Evolutionary conservation across 495 filamentous ascomycete genomes (phyloP).

Genomic region (Entonaema liquescens): DNA sequence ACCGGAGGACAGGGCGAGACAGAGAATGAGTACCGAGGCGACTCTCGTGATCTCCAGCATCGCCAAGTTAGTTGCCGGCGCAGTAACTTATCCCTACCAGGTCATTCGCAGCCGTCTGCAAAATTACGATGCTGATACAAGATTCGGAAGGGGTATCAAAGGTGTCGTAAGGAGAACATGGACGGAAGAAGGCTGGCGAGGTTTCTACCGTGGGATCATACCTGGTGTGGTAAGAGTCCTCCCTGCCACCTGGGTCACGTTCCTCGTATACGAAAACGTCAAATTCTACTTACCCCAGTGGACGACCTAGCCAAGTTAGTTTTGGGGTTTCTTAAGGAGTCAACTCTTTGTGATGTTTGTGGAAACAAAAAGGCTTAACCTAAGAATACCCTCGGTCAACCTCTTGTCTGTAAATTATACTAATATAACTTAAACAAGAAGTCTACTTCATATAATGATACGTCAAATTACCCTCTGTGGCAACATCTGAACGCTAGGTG

Average conservation of each 20-base stretch:
- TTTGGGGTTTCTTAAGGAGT: not conserved
- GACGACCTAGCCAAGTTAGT: slow-evolving; percentile 19
- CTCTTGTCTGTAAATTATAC: not conserved
- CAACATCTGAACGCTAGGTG: not conserved
- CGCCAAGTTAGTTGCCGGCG: slow-evolving; percentile 88
- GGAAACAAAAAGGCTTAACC: not conserved
- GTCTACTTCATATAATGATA: not conserved
- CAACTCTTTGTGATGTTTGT: not conserved
- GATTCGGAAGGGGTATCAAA: slow-evolving; percentile 71
- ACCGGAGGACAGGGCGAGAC: slow-evolving; percentile 19
- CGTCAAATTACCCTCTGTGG: not conserved
- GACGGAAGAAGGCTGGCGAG: slow-evolving; percentile 77
- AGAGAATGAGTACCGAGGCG: slow-evolving; percentile 74
- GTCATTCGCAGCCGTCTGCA: slow-evolving; percentile 88
- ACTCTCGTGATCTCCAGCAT: slow-evolving; percentile 78
- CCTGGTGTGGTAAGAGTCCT: slow-evolving; percentile 89
- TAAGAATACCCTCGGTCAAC: not conserved
- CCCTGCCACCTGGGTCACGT: slow-evolving; percentile 97
- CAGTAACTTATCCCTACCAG: slow-evolving; percentile 91
- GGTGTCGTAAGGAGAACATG: slow-evolving; percentile 80
- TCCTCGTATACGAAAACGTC: slow-evolving; percentile 95
- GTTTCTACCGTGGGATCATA: slow-evolving; percentile 92
- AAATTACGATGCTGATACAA: slow-evolving; percentile 77
- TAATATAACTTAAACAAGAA: not conserved
- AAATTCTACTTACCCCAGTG: slow-evolving; percentile 69